These are phyloP conservation scores for Debaryomyces sp. DNA, from an alignment of 1,139 yeast species.

Conservation along the genomic window DNA sequence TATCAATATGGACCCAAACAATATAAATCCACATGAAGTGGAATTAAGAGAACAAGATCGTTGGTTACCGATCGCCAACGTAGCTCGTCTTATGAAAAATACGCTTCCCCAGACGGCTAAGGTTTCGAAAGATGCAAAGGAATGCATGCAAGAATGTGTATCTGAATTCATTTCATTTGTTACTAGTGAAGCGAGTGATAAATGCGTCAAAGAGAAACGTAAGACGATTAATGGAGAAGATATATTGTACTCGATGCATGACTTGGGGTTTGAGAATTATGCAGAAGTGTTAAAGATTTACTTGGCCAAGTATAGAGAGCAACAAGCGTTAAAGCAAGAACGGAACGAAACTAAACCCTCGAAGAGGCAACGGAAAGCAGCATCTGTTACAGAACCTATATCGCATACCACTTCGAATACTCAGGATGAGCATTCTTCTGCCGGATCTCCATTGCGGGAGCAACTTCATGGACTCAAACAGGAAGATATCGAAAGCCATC, in stretches of 20 bases:
- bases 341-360: conserved; percentile 53
- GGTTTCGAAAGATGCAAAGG: conserved; percentile 52
- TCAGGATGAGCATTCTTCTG: conserved; percentile 10
- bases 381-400: conserved; percentile 25
- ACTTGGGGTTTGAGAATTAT: conserved; percentile 71
- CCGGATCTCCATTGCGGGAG: conserved; percentile 11
- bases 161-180: conserved; percentile 62
- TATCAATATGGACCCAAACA: conserved; percentile 20
- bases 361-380: conserved; percentile 39
- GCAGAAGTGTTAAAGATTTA: conserved; percentile 72
- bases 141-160: conserved; percentile 56
- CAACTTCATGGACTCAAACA: conserved; percentile 6
- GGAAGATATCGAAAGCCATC: conserved; percentile 2
- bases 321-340: conserved; percentile 68
- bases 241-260: conserved; percentile 65
- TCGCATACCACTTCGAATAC: conserved; percentile 16
- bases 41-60: conserved; percentile 73
- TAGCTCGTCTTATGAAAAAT: conserved; percentile 51
- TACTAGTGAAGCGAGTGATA: conserved; percentile 67
- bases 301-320: conserved; percentile 67
- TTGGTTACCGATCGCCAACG: conserved; percentile 77
- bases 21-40: conserved; percentile 35
- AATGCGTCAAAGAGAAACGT: conserved; percentile 66
- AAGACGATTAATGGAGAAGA: conserved; percentile 77
- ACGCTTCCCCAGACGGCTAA: conserved; percentile 50